Evolutionary conservation across 345 rosid genomes (phyloP), one percentile per base, ranked within the genome.

Genomic region (Linum tenue): DNA sequence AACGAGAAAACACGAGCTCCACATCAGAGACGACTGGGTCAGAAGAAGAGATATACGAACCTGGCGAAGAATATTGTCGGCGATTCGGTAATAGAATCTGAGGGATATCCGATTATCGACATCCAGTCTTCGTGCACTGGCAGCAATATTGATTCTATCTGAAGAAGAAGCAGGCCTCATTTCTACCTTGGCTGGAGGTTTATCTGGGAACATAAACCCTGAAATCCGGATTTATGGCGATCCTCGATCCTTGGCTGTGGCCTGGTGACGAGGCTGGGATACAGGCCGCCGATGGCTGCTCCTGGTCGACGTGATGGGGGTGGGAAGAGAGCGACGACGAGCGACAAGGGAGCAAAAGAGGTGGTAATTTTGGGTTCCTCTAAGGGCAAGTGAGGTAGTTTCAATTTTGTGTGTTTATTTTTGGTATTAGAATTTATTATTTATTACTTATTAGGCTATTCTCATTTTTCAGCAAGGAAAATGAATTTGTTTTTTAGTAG

Each of bases 31-130:
- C 35, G 37, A 55, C 40, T 17, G 39, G 31, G 63, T 37, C 3
- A 8, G 37, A 42, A 12, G 3, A 37, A 44, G 7, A 7, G 14
- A 38, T 39, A 7, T 15, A 4, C 7, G 43, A 22, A 92, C 99
- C 96, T 94, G 96, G 76, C 77, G 90, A 73, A 94, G 96, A 73
- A 94, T 81, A 41, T 90, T 94, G 66, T 90, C 90, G 7, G 99
- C 95, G 80, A 94, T 90, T 72, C 99, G 85, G 63, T 65, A 78
- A 75, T 94, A 94, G 81, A 75, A 85, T n/a, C 74, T 83, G 60
- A 94, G 89, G 64, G 96, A 67, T 67, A 90, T 88, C 58, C 89
- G 86, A 78, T 94, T 82, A 40, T 94, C 99, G 10, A 90, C 96
- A 63, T 87, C 86, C 31, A 86, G 75, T 62, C 82, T 80, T 73